Conservation (phyloP, 2,329 filamentous ascomycete species). For the Dothistroma pini region DNA sequence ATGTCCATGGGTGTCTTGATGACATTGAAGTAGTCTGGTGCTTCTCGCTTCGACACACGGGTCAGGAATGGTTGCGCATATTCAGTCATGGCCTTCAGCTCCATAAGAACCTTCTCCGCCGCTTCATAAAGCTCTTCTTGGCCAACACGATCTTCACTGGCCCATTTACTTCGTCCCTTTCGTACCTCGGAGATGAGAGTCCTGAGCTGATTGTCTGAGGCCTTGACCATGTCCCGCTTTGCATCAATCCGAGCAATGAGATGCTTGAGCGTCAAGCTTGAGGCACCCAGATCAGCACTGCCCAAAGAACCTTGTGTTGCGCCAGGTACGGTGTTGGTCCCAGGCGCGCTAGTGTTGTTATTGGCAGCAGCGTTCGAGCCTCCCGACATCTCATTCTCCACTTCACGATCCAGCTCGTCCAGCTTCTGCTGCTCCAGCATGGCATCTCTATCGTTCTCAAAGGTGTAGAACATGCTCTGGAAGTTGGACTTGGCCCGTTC, state of each 20-base stretch:
- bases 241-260: conserved; percentile 93
- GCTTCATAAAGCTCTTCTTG: conserved; percentile 98
- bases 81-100: conserved; percentile 95
- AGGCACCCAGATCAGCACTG: conserved; percentile 90
- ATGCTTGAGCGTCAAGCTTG: conserved; percentile 93
- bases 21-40: conserved; percentile 87
- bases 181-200: conserved; percentile 95
- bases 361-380: conserved; percentile 47
- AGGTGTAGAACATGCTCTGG: conserved; percentile 88
- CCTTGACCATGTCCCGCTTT: conserved; percentile 83
- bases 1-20: conserved; percentile 99
- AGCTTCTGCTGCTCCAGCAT: conserved; percentile 98
- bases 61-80: conserved; percentile 95
- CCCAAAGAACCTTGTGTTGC: conserved; percentile 84
- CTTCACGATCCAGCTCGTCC: conserved; percentile 92
- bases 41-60: conserved; percentile 93
- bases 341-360: conserved; percentile 50
- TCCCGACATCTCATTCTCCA: conserved; percentile 88
- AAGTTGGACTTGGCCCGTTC: conserved; percentile 87
- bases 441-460: conserved; percentile 90
- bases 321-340: conserved; percentile 46
- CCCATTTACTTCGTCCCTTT: conserved; percentile 98
- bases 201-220: conserved; percentile 87
- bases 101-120: conserved; percentile 91
- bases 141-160: conserved; percentile 93